Base-by-base conservation (phyloP, 1,284 basidiomycete genomes). In the Puccinia coronata region DNA sequence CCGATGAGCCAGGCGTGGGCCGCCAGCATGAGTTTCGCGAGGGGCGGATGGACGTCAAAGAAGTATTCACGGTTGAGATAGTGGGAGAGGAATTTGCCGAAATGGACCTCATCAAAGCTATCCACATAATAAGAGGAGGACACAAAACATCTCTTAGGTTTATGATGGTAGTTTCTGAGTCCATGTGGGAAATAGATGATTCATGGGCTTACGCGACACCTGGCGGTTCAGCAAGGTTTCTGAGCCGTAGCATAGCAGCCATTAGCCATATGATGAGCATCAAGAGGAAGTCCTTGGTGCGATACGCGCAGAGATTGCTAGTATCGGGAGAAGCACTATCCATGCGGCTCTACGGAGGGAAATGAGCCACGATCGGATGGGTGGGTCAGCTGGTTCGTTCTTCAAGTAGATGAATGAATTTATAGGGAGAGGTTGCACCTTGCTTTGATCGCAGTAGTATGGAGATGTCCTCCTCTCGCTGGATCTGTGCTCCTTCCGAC, bases 21-120 rank as follows among this genome's bases (percentile, higher is more conserved):
- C 67, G 92, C 97, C 84, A 96, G 93, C 43, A 98, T 89, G 83
- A 98, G 89, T 86, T 98, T 98, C 65, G 96, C 95, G 76, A 98
- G 91, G 20, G 96, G 96, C 55, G 96, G 96, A 85, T 99, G 97
- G 4, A 99, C 97, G 86, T 99, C 97, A 88, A 99, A 99, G 88
- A 98, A 98, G 88, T 97, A 99, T 87, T 97, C 91, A 83, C 95
- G 89, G 77, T 89, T 88, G 84, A 98, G 91, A 87, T 98, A 98
- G 87, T 94, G 93, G 8, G 92, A 91, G 25, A 95, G 95, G 86
- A 98, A 96, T 87, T 86, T 94, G 83, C 95, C 95, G 85, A 97
- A 98, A 86, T 98, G 95, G 18, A 98, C 95, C 88, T 98, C 95
- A 86, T 98, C 95, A 86, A 98, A 98, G 55, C 94, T 96, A 84